Conservation (phyloP, 176 grass and related monocot species). For the Avena sativa region DNA sequence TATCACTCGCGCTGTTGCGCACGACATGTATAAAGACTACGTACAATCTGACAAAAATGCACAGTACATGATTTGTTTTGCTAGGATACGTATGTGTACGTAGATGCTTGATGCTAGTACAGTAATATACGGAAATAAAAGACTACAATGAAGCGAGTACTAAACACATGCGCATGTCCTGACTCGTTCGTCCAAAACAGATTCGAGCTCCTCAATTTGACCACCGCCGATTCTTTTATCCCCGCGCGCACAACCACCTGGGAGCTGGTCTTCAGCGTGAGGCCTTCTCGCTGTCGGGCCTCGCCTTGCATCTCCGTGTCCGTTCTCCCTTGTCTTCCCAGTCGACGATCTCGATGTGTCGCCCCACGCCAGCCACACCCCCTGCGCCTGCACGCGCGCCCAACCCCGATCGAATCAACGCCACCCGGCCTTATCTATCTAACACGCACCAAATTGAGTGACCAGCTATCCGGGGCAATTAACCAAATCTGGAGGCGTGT, state of each 20-base stretch:
- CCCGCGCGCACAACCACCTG: constrained; percentile 41
- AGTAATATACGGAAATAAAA: background rate
- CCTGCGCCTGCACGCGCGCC: constrained; percentile 20
- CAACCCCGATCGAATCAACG: constrained; percentile 4
- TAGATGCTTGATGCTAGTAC: background rate
- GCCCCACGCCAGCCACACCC: no score
- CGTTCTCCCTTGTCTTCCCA: constrained; percentile 71
- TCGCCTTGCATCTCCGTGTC: constrained; percentile 58
- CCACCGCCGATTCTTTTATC: constrained; percentile 42
- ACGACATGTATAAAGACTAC: background rate
- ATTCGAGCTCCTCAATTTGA: constrained; percentile 60
- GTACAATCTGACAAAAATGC: no score
- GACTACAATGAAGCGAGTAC: background rate
- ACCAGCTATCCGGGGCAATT: background rate
- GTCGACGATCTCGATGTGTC: constrained; percentile 36
- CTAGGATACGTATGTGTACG: no score
- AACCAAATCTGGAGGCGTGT: constrained; percentile 25
- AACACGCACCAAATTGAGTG: constrained; percentile 26
- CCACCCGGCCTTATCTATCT: background rate
- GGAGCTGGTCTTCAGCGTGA: constrained; percentile 41
- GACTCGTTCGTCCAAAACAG: constrained; percentile 63
- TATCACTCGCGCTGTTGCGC: no score
- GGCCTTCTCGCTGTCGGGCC: background rate
- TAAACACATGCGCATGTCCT: constrained; percentile 39
- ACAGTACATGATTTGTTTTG: no score